Percentiles rank a stretch among this genome's conserved stretches.
Evolutionary conservation across 2,329 filamentous ascomycete species (phyloP).

Genomic region (Fusarium chlamydosporum): DNA sequence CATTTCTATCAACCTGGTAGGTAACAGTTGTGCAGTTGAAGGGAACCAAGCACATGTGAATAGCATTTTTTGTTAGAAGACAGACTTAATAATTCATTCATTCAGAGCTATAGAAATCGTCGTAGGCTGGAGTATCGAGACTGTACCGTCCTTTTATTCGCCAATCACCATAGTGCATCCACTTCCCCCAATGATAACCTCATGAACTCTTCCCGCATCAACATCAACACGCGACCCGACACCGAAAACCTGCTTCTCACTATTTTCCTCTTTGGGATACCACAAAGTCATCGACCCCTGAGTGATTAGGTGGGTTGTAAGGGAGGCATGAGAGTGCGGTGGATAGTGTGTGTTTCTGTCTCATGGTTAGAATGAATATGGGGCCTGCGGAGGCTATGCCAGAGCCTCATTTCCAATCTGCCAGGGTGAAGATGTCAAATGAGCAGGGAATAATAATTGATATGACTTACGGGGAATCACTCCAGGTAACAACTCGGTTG

Average conservation of each 20-base stretch:
- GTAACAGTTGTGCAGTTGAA: neutral
- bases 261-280: conserved; percentile 71
- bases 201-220: conserved; percentile 72
- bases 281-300: conserved; percentile 75
- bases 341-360: conserved; percentile 75
- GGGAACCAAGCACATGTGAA: neutral
- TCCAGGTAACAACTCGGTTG: conserved; percentile 78
- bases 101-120: neutral
- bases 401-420: conserved; percentile 6
- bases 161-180: conserved; percentile 79
- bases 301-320: conserved; percentile 79
- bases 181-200: conserved; percentile 76
- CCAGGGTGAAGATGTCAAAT: neutral
- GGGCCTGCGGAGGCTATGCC: conserved; percentile 13
- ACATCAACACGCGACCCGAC: conserved; percentile 76
- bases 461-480: conserved; percentile 73
- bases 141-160: conserved; percentile 57
- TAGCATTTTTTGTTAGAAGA: too few species aligned
- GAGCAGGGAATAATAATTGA: neutral
- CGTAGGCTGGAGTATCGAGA: neutral
- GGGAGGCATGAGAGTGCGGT: conserved; percentile 74
- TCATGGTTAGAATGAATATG: conserved; percentile 24
- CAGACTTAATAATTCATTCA: neutral
- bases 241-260: conserved; percentile 70
- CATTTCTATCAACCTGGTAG: too few species aligned